These are phyloP conservation scores for Pseudocercospora crystallina DNA, from an alignment of 2,329 filamentous ascomycete genomes.

Conservation along the genomic window DNA sequence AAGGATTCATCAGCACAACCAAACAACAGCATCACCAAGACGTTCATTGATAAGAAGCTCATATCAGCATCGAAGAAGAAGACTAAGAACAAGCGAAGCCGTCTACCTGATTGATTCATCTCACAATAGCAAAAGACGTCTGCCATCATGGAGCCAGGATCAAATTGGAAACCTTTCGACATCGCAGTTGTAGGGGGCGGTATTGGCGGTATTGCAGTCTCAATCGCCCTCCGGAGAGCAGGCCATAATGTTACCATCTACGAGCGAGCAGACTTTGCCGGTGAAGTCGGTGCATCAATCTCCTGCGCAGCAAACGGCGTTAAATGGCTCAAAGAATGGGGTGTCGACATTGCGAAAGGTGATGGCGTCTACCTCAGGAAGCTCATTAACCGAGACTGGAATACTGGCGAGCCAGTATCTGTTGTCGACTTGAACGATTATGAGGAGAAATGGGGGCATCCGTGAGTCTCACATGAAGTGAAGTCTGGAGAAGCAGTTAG, in stretches of 20 bases:
- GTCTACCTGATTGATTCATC: neutral
- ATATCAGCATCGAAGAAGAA: neutral
- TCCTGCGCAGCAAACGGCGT: conserved; percentile 70
- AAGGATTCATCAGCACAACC: neutral
- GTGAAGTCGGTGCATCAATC: conserved; percentile 67
- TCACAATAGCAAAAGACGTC: neutral
- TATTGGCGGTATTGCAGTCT: conserved; percentile 54
- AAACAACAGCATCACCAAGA: neutral
- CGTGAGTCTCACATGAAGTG: conserved; percentile 33
- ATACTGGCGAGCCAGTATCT: conserved; percentile 64
- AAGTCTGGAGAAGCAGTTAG: neutral
- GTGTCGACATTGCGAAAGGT: conserved; percentile 62
- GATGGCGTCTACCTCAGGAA: conserved; percentile 65
- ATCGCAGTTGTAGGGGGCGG: conserved; percentile 51
- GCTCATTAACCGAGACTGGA: conserved; percentile 70
- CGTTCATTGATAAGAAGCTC: neutral
- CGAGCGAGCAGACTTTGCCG: conserved; percentile 62
- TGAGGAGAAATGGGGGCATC: conserved; percentile 62
- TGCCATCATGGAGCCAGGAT: conserved; percentile 19
- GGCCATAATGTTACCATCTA: conserved; percentile 63
- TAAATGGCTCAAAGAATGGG: conserved; percentile 68
- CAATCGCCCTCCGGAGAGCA: conserved; percentile 53
- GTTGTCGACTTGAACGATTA: conserved; percentile 66
- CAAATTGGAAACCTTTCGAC: conserved; percentile 30
- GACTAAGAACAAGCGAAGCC: neutral